These are phyloP conservation scores for Casuarina equisetifolia DNA, from an alignment of 306 rosid genomes.

Conservation along the genomic window DNA sequence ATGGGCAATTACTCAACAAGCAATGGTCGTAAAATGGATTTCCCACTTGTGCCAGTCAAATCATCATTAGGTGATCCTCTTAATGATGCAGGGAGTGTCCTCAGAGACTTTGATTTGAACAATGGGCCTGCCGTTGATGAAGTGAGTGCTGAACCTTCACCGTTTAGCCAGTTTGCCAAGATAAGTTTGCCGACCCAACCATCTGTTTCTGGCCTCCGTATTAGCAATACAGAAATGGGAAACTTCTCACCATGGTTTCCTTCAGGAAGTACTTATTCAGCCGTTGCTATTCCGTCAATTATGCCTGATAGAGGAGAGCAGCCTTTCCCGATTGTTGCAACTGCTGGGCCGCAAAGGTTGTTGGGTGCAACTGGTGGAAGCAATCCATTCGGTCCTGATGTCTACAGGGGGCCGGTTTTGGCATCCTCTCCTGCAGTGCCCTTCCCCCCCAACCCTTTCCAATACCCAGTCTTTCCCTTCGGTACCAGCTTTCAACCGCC, in stretches of 20 bases:
- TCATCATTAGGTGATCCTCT: slow-evolving; percentile 33
- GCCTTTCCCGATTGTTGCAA: slow-evolving; percentile 54
- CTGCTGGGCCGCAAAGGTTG: slow-evolving; percentile 59
- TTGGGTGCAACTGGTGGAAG: slow-evolving; percentile 50
- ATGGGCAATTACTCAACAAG: slow-evolving; percentile 38
- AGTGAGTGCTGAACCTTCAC: slow-evolving; percentile 35
- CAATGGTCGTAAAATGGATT: slow-evolving; percentile 36
- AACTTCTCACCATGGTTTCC: slow-evolving; percentile 64
- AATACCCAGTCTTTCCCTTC: slow-evolving; percentile 64
- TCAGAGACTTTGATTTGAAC: slow-evolving; percentile 71
- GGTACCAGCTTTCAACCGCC: slow-evolving; percentile 57
- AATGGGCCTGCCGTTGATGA: slow-evolving; percentile 68
- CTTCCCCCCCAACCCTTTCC: slow-evolving; percentile 51
- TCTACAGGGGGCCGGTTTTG: slow-evolving; percentile 55
- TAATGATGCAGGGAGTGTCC: slow-evolving; percentile 35
- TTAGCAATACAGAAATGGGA: slow-evolving; percentile 55
- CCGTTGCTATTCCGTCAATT: slow-evolving; percentile 57
- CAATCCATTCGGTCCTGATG: slow-evolving; percentile 51
- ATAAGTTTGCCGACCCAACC: slow-evolving; percentile 46
- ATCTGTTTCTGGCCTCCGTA: slow-evolving; percentile 49
- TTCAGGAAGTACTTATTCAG: slow-evolving; percentile 60
- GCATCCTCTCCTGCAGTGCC: slow-evolving; percentile 65
- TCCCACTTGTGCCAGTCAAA: slow-evolving; percentile 33
- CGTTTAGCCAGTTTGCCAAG: slow-evolving; percentile 39
- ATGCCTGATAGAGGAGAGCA: slow-evolving; percentile 59